Percentiles rank a stretch among this genome's conserved stretches.
Conservation (phyloP, 257 asterid genomes). For the Orobanche coerulescens region DNA sequence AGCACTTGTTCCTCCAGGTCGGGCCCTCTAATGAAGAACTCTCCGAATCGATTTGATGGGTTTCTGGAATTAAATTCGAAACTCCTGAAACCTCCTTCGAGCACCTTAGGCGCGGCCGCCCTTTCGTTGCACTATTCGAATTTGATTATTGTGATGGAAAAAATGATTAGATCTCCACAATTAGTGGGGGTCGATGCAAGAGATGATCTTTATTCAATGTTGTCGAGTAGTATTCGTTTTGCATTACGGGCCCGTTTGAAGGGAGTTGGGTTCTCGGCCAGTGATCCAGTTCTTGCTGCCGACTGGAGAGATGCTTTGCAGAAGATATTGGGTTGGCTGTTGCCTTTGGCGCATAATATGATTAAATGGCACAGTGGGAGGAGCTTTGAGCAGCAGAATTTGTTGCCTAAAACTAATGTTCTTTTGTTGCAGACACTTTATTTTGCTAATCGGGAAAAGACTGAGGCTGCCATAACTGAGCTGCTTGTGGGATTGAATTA, state of each 20-base stretch:
- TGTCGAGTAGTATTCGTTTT: slow-evolving; percentile 59
- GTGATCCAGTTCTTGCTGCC: slow-evolving; percentile 64
- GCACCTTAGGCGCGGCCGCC: slow-evolving; percentile 72
- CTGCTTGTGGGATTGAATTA: slow-evolving; percentile 84
- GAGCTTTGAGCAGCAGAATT: slow-evolving; percentile 78
- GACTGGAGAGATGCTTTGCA: slow-evolving; percentile 91
- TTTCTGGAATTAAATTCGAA: slow-evolving; percentile 50
- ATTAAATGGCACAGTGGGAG: slow-evolving; percentile 97
- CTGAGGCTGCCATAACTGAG: slow-evolving; percentile 97
- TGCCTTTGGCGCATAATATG: slow-evolving; percentile 93
- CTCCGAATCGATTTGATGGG: slow-evolving; percentile 16
- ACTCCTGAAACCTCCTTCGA: slow-evolving; percentile 51
- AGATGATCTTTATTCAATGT: slow-evolving; percentile 77
- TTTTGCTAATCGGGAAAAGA: slow-evolving; percentile 74
- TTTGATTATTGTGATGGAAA: slow-evolving; percentile 73
- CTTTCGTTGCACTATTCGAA: slow-evolving; percentile 79
- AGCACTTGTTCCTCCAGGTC: slow-evolving; percentile 36
- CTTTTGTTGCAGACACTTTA: slow-evolving; percentile 59
- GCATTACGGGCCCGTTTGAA: slow-evolving; percentile 51
- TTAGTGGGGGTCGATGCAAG: slow-evolving; percentile 80
- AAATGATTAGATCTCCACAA: slow-evolving; percentile 86
- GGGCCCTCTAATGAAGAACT: slow-evolving; percentile 43
- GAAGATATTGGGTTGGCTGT: slow-evolving; percentile 74
- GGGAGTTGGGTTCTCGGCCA: slow-evolving; percentile 71
- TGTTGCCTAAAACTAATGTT: slow-evolving; percentile 57